Percentiles rank a stretch among this genome's conserved stretches.
phyloP scores from a whole-genome alignment of 2,329 filamentous ascomycete species.

The Xylariomycetidae sp. region DNA sequence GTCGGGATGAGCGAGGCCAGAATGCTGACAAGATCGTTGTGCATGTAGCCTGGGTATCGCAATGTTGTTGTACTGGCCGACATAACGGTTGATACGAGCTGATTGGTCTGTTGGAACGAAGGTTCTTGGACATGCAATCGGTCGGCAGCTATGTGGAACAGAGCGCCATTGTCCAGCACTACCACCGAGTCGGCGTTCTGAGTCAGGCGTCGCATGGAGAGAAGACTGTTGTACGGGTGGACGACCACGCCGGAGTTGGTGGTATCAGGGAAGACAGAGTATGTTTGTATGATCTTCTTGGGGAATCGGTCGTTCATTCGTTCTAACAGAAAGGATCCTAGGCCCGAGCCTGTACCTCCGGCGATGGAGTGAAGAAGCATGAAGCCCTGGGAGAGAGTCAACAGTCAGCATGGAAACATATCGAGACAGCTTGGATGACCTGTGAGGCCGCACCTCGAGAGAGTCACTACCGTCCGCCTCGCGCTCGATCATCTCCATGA shows the following conservation, averaged over 20 bases:
- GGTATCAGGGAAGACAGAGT: slow-evolving; percentile 95
- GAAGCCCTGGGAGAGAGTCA: slow-evolving; percentile 63
- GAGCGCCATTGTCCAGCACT: slow-evolving; percentile 89
- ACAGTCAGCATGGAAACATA: background rate
- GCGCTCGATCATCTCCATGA: slow-evolving; percentile 98
- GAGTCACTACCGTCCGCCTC: slow-evolving; percentile 98
- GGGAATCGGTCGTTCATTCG: slow-evolving; percentile 95
- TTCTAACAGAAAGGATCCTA: slow-evolving; percentile 92
- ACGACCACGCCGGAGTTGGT: slow-evolving; percentile 85
- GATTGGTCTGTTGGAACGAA: slow-evolving; percentile 95
- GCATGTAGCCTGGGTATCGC: slow-evolving; percentile 98
- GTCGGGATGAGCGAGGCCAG: slow-evolving; percentile 94
- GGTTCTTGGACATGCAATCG: slow-evolving; percentile 91
- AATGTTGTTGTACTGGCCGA: slow-evolving; percentile 95
- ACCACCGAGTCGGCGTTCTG: slow-evolving; percentile 98
- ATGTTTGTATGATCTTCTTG: slow-evolving; percentile 98
- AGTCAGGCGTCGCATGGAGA: slow-evolving; percentile 83
- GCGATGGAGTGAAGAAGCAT: slow-evolving; percentile 99
- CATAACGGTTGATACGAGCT: slow-evolving; percentile 97
- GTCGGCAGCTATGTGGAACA: slow-evolving; percentile 91
- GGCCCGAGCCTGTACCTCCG: slow-evolving; percentile 90
- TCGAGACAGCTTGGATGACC: too few relatives aligned
- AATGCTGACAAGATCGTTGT: slow-evolving; percentile 97
- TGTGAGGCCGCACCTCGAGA: slow-evolving; percentile 63
- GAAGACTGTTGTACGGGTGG: slow-evolving; percentile 94